phyloP scores from a whole-genome alignment of 2,329 filamentous ascomycete genomes.

The Colletotrichum sp. region DNA sequence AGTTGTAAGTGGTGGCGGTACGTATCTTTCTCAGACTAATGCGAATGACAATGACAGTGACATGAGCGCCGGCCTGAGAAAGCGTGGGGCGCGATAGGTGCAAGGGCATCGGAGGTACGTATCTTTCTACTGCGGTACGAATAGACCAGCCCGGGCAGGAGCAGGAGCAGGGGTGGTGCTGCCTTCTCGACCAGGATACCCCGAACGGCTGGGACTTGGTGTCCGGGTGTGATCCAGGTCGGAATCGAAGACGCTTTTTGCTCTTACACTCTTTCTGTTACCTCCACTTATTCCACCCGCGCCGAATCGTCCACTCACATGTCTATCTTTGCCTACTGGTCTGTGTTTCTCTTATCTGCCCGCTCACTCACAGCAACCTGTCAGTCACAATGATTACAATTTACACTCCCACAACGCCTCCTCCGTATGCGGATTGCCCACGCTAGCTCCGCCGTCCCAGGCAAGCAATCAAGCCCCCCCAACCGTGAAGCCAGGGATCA shows the following conservation, averaged over 20 bases:
- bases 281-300: conserved; percentile 1
- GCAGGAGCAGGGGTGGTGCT: neutral
- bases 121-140: neutral
- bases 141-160: too few relatives aligned
- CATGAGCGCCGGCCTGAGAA: neutral
- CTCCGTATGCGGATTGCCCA: conserved; percentile 22
- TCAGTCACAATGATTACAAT: conserved; percentile 19
- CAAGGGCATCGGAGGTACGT: conserved; percentile 11
- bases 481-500: conserved; percentile 7
- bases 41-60: conserved; percentile 21
- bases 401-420: conserved; percentile 14
- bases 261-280: neutral
- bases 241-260: neutral
- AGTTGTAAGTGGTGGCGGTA: neutral
- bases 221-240: neutral
- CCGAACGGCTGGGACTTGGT: conserved; percentile 4
- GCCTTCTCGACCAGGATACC: conserved; percentile 7
- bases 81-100: conserved; percentile 15
- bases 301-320: conserved; percentile 19
- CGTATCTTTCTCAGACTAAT: conserved; percentile 18
- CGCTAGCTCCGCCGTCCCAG: conserved; percentile 12
- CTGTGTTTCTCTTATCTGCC: conserved; percentile 21
- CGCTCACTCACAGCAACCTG: conserved; percentile 11
- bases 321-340: conserved; percentile 10
- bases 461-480: neutral